Evolutionary conservation across 1,284 basidiomycete species (phyloP).

Genomic region (Ustilago cynodontis): DNA sequence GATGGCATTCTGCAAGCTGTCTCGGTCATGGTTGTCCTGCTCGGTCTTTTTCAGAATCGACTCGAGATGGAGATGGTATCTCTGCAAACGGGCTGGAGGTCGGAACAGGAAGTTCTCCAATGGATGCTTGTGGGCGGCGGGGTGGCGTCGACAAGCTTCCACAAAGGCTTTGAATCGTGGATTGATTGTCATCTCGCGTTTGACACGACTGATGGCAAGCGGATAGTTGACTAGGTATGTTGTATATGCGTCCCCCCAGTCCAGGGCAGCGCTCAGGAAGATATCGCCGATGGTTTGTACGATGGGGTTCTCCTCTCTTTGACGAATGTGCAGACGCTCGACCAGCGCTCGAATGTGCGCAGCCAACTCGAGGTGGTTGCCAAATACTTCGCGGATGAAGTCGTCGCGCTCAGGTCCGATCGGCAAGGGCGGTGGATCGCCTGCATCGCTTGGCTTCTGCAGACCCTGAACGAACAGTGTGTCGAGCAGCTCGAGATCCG

Average conservation of each 20-base stretch:
- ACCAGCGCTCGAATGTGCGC: conserved; percentile 84
- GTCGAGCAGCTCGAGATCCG: conserved; percentile 88
- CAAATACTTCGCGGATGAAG: conserved; percentile 88
- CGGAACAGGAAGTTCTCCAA: conserved; percentile 87
- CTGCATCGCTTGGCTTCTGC: conserved; percentile 49
- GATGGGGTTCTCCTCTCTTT: conserved; percentile 86
- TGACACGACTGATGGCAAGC: conserved; percentile 84
- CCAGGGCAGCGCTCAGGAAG: conserved; percentile 86
- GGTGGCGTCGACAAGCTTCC: conserved; percentile 81
- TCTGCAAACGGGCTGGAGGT: conserved; percentile 87
- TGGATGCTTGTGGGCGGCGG: conserved; percentile 82
- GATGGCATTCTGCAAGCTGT: conserved; percentile 58
- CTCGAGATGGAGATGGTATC: conserved; percentile 87
- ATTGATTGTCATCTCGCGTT: conserved; percentile 85
- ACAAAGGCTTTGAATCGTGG: conserved; percentile 85
- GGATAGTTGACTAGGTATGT: conserved; percentile 87
- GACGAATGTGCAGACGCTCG: conserved; percentile 86
- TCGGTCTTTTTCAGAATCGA: conserved; percentile 76
- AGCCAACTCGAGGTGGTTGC: conserved; percentile 85
- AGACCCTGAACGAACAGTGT: conserved; percentile 54
- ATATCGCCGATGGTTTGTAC: conserved; percentile 90
- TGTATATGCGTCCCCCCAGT: conserved; percentile 88
- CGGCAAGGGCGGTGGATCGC: conserved; percentile 60
- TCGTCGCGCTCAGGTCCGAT: conserved; percentile 74
- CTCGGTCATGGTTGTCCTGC: conserved; percentile 53